A percentile compares a stretch with the other conserved stretches of the same genome.
phyloP scores from a whole-genome alignment of 768 basidiomycete genomes.

The Psilocybe cyanescens region DNA sequence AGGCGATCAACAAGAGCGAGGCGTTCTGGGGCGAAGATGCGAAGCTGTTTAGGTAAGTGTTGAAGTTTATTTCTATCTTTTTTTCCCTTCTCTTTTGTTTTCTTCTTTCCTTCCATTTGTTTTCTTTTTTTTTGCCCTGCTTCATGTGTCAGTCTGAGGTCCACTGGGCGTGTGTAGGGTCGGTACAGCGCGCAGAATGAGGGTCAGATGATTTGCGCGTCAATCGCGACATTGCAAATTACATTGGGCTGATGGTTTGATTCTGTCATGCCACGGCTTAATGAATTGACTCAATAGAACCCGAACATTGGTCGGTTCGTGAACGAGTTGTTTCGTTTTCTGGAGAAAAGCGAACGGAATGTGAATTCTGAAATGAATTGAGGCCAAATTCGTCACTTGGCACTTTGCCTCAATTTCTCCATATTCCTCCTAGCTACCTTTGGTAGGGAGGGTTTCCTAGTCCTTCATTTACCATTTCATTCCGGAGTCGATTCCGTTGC shows the following conservation, averaged over 20 bases:
- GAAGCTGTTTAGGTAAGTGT: conserved; percentile 53
- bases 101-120: neutral
- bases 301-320: conserved; percentile 3
- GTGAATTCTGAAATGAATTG: neutral
- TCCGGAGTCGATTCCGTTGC: neutral
- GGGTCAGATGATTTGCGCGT: neutral
- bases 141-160: neutral
- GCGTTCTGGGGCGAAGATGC: conserved; percentile 68
- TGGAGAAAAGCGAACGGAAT: neutral
- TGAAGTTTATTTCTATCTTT: conserved; percentile 12
- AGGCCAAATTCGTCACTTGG: neutral
- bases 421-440: neutral
- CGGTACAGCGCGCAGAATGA: neutral
- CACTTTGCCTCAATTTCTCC: neutral
- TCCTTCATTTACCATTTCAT: neutral
- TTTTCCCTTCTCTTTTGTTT: conserved; percentile 4
- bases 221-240: conserved; percentile 2
- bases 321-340: conserved; percentile 2
- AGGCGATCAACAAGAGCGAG: conserved; percentile 52
- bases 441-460: neutral
- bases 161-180: neutral
- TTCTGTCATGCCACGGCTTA: conserved; percentile 10
- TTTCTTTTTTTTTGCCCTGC: neutral
- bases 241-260: conserved; percentile 16
- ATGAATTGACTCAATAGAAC: neutral